Conservation (phyloP, 2,329 filamentous ascomycete genomes). For the Thelonectria blattea region DNA sequence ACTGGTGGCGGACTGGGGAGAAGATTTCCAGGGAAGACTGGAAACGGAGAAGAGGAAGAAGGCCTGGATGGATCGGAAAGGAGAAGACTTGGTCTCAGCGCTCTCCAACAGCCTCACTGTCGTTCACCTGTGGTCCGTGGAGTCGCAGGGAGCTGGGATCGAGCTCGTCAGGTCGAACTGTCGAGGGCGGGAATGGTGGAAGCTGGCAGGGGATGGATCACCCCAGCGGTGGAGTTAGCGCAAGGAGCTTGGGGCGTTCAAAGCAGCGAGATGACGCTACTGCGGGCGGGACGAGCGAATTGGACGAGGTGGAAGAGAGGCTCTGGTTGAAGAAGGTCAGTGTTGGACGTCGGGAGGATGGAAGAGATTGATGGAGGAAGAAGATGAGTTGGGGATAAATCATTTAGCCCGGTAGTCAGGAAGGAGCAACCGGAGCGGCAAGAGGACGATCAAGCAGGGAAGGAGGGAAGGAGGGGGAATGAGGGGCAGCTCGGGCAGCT, state of each 20-base stretch:
- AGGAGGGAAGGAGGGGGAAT: constrained; percentile 19
- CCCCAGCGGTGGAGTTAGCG: constrained; percentile 38
- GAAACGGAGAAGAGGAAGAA: not conserved
- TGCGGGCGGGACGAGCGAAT: constrained; percentile 26
- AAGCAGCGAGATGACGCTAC: constrained; percentile 38
- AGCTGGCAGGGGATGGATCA: constrained; percentile 33
- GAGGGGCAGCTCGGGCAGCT: constrained; percentile 14
- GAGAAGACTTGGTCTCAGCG: constrained; percentile 25
- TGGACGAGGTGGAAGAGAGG: constrained; percentile 21
- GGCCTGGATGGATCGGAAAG: constrained; percentile 7
- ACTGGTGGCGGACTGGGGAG: not conserved
- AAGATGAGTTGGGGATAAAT: not conserved
- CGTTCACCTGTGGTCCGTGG: constrained; percentile 30
- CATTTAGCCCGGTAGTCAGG: too few relatives aligned
- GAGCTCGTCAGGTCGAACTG: constrained; percentile 14
- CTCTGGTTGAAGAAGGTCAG: constrained; percentile 5
- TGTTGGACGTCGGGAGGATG: not conserved
- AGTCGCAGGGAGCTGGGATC: constrained; percentile 36
- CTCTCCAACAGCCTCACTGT: constrained; percentile 27
- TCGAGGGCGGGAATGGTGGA: constrained; percentile 19
- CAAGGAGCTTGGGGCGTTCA: constrained; percentile 33
- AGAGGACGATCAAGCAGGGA: not conserved
- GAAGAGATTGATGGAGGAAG: not conserved
- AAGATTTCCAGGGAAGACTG: not conserved
- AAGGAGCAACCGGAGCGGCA: too few relatives aligned